Conservation (phyloP, 2,329 filamentous ascomycete genomes). For the Botryotinia calthae region DNA sequence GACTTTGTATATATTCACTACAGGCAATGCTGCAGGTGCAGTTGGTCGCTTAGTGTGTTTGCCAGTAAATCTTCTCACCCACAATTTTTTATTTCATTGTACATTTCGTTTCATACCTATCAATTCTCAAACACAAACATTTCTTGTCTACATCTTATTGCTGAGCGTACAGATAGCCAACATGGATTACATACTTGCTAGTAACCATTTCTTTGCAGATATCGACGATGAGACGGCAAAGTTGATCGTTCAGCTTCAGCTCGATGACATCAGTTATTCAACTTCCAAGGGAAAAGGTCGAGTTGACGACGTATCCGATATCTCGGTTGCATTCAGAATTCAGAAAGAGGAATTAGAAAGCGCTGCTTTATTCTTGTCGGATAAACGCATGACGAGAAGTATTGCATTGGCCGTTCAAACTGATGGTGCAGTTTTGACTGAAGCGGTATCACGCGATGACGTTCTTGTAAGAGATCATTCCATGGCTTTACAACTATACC, state of each 20-base stretch:
- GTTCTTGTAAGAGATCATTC: conserved; percentile 23
- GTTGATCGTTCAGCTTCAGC: conserved; percentile 31
- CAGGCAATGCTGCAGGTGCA: neutral
- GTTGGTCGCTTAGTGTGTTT: neutral
- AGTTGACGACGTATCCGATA: conserved; percentile 21
- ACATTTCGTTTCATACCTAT: neutral
- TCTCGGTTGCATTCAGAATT: conserved; percentile 24
- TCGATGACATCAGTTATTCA: conserved; percentile 25
- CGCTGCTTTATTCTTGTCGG: conserved; percentile 20
- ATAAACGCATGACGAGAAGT: conserved; percentile 29
- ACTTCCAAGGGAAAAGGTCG: conserved; percentile 21
- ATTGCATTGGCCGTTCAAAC: conserved; percentile 30
- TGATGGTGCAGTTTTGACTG: conserved; percentile 17
- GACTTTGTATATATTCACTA: neutral
- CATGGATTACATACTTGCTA: neutral
- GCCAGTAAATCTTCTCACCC: neutral
- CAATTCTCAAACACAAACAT: neutral
- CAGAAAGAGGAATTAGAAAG: conserved; percentile 25
- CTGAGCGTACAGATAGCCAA: neutral
- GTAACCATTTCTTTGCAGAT: neutral
- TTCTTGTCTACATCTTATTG: neutral
- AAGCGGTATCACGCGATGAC: conserved; percentile 20
- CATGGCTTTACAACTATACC: conserved; percentile 23
- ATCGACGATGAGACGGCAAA: conserved; percentile 28
- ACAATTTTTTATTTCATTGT: too few species aligned